These are phyloP conservation scores for Cercospora beticola DNA, from an alignment of 2,329 filamentous ascomycete species.

Conservation along the genomic window DNA sequence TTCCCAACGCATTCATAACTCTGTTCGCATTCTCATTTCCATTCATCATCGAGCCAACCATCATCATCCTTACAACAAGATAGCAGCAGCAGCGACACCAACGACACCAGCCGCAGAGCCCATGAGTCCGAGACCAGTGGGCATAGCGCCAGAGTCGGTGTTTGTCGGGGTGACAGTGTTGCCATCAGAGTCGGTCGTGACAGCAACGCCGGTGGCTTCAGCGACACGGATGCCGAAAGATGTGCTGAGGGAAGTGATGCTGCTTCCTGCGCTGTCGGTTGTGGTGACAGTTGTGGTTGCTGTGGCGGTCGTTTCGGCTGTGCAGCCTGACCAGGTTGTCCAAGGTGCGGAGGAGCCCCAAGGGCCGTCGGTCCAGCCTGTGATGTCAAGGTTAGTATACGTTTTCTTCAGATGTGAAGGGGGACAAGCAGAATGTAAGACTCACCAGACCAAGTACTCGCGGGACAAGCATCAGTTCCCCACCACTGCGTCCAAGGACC, in stretches of 20 bases:
- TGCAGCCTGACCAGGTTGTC: slow-evolving; percentile 39
- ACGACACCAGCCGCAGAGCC: slow-evolving; percentile 33
- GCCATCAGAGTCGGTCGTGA: slow-evolving; percentile 11
- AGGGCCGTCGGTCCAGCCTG: slow-evolving; percentile 37
- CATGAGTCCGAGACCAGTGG: slow-evolving; percentile 26
- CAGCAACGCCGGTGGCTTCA: slow-evolving; percentile 23
- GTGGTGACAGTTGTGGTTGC: slow-evolving; percentile 37
- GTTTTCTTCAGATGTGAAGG: not conserved
- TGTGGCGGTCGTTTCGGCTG: slow-evolving; percentile 34
- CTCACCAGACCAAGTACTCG: slow-evolving; percentile 36
- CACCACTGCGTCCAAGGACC: slow-evolving; percentile 40
- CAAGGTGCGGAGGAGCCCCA: slow-evolving; percentile 38
- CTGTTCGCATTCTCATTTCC: not conserved
- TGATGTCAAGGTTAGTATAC: not conserved
- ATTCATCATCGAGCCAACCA: not conserved
- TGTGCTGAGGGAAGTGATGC: slow-evolving; percentile 29
- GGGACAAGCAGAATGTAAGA: not conserved
- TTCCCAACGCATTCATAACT: not conserved
- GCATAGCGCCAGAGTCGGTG: slow-evolving; percentile 28
- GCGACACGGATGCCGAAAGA: slow-evolving; percentile 36
- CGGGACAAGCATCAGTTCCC: slow-evolving; percentile 37
- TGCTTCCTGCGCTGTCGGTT: slow-evolving; percentile 23
- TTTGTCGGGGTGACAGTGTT: slow-evolving; percentile 14
- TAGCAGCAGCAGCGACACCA: slow-evolving; percentile 35
- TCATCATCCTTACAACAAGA: slow-evolving; percentile 33